These are phyloP conservation scores for Sicyos baderoa DNA, from an alignment of 306 rosid genomes.

Conservation along the genomic window DNA sequence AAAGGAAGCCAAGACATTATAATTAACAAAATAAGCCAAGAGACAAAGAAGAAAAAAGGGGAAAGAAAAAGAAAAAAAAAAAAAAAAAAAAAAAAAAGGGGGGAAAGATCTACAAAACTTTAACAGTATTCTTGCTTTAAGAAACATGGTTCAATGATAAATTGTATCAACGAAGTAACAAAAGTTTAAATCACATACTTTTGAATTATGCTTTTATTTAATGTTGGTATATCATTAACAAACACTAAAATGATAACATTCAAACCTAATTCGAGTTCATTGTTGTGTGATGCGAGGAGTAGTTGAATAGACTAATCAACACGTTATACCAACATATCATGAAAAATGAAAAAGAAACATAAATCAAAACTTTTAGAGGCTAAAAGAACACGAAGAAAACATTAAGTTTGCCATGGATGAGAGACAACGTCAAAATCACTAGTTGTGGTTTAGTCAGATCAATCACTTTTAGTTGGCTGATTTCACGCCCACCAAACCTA, in stretches of 20 bases:
- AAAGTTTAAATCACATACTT: not conserved
- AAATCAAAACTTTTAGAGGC: not conserved
- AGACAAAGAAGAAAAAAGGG: no score
- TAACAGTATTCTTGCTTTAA: not conserved
- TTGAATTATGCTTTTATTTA: not conserved
- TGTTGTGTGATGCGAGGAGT: not conserved
- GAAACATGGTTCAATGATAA: not conserved
- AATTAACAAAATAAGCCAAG: not conserved
- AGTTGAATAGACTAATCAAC: not conserved
- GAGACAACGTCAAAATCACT: not conserved
- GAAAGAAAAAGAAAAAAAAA: no score
- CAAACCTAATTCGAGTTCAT: not conserved
- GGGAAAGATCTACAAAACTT: not conserved
- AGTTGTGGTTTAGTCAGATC: conserved; percentile 8
- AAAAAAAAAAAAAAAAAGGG: not conserved
- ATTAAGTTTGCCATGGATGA: no score
- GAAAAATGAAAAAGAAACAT: not conserved
- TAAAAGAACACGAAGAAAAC: no score
- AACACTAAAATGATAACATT: not conserved
- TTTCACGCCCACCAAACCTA: conserved; percentile 7
- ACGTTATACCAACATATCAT: not conserved
- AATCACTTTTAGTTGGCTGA: conserved; percentile 10
- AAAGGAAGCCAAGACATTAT: no score
- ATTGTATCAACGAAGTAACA: not conserved
- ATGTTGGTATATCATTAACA: not conserved